Conservation (phyloP, 1,284 basidiomycete species). For the Tilletia indica region DNA sequence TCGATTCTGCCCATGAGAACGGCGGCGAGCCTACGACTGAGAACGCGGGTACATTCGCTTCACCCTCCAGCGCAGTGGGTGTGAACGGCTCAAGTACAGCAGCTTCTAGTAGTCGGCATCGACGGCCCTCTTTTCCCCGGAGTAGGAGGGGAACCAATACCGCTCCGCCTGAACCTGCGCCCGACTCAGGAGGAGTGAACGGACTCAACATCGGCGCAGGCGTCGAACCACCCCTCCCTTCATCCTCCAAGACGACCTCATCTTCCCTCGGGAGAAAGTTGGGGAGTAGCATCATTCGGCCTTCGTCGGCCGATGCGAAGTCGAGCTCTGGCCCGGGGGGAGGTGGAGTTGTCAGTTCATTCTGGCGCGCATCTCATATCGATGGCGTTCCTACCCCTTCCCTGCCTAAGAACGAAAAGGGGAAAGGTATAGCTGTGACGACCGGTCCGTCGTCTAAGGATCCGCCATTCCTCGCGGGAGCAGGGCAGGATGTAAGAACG, state of each 20-base stretch:
- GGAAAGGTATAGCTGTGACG: not conserved
- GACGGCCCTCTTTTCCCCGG: conserved; percentile 4
- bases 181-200: not conserved
- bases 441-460: too few species aligned
- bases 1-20: not conserved
- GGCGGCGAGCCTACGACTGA: too few species aligned
- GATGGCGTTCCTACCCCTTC: not conserved
- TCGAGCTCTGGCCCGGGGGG: not conserved
- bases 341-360: conserved; percentile 2
- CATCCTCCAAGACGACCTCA: too few species aligned
- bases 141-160: not conserved
- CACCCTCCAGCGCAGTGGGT: not conserved
- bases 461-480: too few species aligned
- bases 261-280: too few species aligned
- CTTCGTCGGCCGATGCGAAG: conserved; percentile 5
- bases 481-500: too few species aligned
- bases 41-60: too few species aligned
- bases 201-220: too few species aligned
- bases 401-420: not conserved
- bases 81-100: not conserved
- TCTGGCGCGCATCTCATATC: conserved; percentile 15
- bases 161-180: not conserved
- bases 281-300: not conserved
- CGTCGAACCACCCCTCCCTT: too few species aligned
- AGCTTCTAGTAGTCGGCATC: not conserved